phyloP scores from a whole-genome alignment of 768 basidiomycete species.

The Russula griseocarnosa region DNA sequence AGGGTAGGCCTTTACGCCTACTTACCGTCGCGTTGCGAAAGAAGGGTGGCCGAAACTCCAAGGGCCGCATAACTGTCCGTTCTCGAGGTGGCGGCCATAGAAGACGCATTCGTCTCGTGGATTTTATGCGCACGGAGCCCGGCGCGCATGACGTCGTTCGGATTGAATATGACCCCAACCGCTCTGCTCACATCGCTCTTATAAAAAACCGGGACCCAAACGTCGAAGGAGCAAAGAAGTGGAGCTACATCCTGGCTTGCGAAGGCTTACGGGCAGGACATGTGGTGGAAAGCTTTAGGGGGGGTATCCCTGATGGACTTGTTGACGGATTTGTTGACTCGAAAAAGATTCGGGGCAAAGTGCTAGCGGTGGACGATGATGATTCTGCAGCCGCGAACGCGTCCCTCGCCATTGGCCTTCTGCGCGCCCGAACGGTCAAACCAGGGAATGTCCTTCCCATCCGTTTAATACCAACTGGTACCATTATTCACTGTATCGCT shows the following conservation, averaged over 20 bases:
- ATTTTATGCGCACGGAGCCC: constrained; percentile 73
- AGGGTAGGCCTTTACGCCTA: constrained; percentile 76
- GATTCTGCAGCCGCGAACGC: constrained; percentile 42
- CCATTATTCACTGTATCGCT: constrained; percentile 81
- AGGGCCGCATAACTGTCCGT: constrained; percentile 83
- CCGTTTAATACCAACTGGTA: constrained; percentile 87
- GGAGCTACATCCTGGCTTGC: constrained; percentile 91
- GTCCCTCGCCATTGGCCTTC: constrained; percentile 75
- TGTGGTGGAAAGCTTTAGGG: constrained; percentile 77
- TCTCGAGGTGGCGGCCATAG: constrained; percentile 89
- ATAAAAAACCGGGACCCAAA: constrained; percentile 57
- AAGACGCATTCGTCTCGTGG: constrained; percentile 78
- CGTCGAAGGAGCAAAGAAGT: constrained; percentile 53
- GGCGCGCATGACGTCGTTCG: constrained; percentile 88
- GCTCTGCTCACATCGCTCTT: constrained; percentile 92
- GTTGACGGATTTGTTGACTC: constrained; percentile 45
- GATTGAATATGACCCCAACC: constrained; percentile 94
- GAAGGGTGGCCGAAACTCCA: constrained; percentile 80
- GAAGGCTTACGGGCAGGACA: constrained; percentile 88
- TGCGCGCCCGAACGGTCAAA: constrained; percentile 79
- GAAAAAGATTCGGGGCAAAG: constrained; percentile 31
- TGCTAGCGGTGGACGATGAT: constrained; percentile 28
- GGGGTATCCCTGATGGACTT: constrained; percentile 74
- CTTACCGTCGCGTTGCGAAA: constrained; percentile 80
- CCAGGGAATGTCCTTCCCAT: constrained; percentile 92